Evolutionary conservation across 208 protist species (phyloP).

Genomic region (Trypanosoma brucei): DNA sequence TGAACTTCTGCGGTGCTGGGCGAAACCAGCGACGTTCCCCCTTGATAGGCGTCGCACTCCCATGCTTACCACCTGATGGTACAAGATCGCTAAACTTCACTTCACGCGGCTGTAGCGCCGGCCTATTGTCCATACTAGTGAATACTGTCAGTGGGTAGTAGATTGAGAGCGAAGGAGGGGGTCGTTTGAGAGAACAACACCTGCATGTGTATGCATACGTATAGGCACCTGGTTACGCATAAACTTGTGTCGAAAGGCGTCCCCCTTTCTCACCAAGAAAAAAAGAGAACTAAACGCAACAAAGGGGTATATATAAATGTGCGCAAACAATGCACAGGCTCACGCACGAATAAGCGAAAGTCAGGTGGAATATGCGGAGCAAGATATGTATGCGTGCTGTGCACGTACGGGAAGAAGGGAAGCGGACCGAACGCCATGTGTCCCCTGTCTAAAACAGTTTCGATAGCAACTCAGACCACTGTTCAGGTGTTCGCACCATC

Average conservation of each 20-base stretch:
- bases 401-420: too few species aligned
- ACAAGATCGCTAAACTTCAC: conserved; percentile 41
- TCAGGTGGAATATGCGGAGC: too few species aligned
- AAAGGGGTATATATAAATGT: too few species aligned
- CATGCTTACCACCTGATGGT: neutral
- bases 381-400: too few species aligned
- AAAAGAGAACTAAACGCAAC: too few species aligned
- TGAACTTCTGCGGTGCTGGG: conserved; percentile 14
- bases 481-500: conserved; percentile 33
- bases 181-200: neutral
- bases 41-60: conserved; percentile 7
- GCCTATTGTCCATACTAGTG: conserved; percentile 4
- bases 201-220: neutral
- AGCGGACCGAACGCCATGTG: too few species aligned
- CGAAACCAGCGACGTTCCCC: conserved; percentile 21
- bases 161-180: too few species aligned
- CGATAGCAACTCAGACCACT: conserved; percentile 51
- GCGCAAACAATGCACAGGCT: too few species aligned
- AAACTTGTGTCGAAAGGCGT: too few species aligned
- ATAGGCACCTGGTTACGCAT: too few species aligned
- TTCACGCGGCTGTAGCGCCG: conserved; percentile 50
- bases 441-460: conserved; percentile 38
- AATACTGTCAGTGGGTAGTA: neutral
- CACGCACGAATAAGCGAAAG: too few species aligned
- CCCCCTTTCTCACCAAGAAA: too few species aligned